Evolutionary conservation across 2,329 filamentous ascomycete species (phyloP), one percentile per base, ranked within the genome.

Genomic region (Cercospora brassicicola): DNA sequence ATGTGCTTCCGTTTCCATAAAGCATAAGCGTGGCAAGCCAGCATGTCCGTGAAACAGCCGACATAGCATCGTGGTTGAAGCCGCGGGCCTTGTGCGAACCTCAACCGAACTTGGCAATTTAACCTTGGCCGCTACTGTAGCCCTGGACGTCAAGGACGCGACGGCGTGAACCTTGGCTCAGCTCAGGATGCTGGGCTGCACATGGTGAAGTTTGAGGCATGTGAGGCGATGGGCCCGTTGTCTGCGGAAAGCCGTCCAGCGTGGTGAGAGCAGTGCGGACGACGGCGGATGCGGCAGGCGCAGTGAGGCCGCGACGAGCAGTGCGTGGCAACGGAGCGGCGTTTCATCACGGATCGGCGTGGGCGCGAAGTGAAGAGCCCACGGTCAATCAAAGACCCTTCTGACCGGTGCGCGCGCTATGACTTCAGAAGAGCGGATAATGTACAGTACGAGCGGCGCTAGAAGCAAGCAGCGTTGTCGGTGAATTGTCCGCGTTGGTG

Each of bases 21-120:
- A 67, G 61, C 60, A 59, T 64, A 64, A 67, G 61, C 62, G 45
- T 55, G 36, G 51, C 45, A 18, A 23, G 51, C 55, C 18, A 60
- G 62, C 66, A 67, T 53, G 61, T 30, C 66, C 66, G 66, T 53
- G 62, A 63, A 64, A 61, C 57, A 59, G 53, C 66, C 66, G 66
- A 64, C 31, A 56, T 64, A 56, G 51, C 51, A 64, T 64, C 62
- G 62, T 67, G 66, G 61, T 67, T 64, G 66, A 63, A 59, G 48
- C 66, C 59, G 55, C 62, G 61, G 36, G 62, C 39, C 48, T 61
- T 64, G 65, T 42, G 64, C 65, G 53, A 59, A 51, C 31, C 48
- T 64, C 33, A 36, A 20, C 65, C 66, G 66, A 64, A 61, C 56
- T 61, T 64, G 55, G 62, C 36, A 59, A 63, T 64, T 64, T 61